Percentiles rank a stretch among this genome's conserved stretches.
These are phyloP conservation scores for Hanseniaspora lindneri DNA, from an alignment of 805 yeast genomes.

Conservation along the genomic window DNA sequence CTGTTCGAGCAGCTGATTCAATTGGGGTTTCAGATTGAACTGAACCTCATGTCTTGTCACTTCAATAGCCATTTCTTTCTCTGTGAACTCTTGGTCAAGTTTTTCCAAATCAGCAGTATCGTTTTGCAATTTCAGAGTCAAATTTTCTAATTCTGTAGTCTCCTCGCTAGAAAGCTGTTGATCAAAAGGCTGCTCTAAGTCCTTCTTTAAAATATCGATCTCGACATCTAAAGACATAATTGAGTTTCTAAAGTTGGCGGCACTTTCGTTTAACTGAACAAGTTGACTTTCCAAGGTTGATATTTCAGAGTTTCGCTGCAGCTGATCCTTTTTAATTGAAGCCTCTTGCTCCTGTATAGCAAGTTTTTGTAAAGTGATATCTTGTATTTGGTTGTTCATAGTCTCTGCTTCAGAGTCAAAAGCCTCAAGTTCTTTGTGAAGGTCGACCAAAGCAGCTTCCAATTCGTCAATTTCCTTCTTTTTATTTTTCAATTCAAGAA, in stretches of 20 bases:
- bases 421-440: slow-evolving; percentile 32
- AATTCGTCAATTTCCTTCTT: slow-evolving; percentile 22
- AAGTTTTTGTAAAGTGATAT: slow-evolving; percentile 26
- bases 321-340: slow-evolving; percentile 31
- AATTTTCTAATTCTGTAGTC: slow-evolving; percentile 28
- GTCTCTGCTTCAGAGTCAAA: slow-evolving; percentile 44
- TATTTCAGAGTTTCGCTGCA: slow-evolving; percentile 31
- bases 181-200: slow-evolving; percentile 43
- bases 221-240: slow-evolving; percentile 33
- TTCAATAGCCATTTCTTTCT: slow-evolving; percentile 22
- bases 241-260: slow-evolving; percentile 29
- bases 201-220: slow-evolving; percentile 36
- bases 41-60: slow-evolving; percentile 42
- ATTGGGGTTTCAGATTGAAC: slow-evolving; percentile 47
- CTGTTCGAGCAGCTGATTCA: slow-evolving; percentile 29
- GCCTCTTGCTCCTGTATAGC: slow-evolving; percentile 32
- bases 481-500: slow-evolving; percentile 36
- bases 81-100: slow-evolving; percentile 22
- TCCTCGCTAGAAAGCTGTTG: slow-evolving; percentile 44
- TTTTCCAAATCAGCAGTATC: slow-evolving; percentile 38
- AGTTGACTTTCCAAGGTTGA: slow-evolving; percentile 37
- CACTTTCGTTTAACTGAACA: slow-evolving; percentile 28
- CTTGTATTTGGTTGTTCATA: slow-evolving; percentile 36
- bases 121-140: slow-evolving; percentile 33
- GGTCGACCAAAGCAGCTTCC: slow-evolving; percentile 33